Evolutionary conservation across 1,139 yeast genomes (phyloP).

Genomic region (Fermentozyma sake): DNA sequence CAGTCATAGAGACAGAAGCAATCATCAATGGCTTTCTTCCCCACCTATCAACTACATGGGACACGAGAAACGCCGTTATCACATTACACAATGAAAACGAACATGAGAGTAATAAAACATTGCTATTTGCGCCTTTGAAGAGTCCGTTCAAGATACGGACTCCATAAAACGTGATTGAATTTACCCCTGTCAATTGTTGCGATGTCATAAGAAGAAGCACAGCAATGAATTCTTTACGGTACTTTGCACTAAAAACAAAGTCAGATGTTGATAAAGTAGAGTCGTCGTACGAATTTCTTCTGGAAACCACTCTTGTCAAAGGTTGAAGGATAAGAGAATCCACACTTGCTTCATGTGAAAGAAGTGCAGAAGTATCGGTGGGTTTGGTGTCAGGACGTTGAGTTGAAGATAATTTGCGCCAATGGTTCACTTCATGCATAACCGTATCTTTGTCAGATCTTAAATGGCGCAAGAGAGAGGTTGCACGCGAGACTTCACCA

Average conservation of each 20-base stretch:
- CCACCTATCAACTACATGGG: slow-evolving; percentile 16
- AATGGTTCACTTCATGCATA: slow-evolving; percentile 32
- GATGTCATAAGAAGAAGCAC: slow-evolving; percentile 33
- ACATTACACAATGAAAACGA: slow-evolving; percentile 30
- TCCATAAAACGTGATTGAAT: slow-evolving; percentile 39
- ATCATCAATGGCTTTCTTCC: slow-evolving; percentile 18
- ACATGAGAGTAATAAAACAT: slow-evolving; percentile 23
- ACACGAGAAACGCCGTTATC: slow-evolving; percentile 21
- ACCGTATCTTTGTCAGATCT: slow-evolving; percentile 29
- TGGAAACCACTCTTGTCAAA: too few relatives aligned
- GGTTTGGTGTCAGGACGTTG: too few relatives aligned
- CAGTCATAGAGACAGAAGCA: slow-evolving; percentile 12
- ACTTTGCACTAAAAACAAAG: slow-evolving; percentile 17
- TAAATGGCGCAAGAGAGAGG: slow-evolving; percentile 21
- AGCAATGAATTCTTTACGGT: slow-evolving; percentile 26
- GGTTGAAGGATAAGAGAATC: too few relatives aligned
- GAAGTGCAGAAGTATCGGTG: too few relatives aligned
- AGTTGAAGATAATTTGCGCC: slow-evolving; percentile 34
- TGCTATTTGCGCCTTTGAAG: slow-evolving; percentile 19
- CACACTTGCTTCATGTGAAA: too few relatives aligned
- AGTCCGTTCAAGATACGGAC: slow-evolving; percentile 25
- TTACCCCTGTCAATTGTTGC: slow-evolving; percentile 40
- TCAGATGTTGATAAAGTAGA: slow-evolving; percentile 20
- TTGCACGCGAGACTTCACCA: slow-evolving; percentile 27
- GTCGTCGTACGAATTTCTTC: too few relatives aligned